Conservation (phyloP, 2,329 filamentous ascomycete species). For the Trichoderma hamatum region DNA sequence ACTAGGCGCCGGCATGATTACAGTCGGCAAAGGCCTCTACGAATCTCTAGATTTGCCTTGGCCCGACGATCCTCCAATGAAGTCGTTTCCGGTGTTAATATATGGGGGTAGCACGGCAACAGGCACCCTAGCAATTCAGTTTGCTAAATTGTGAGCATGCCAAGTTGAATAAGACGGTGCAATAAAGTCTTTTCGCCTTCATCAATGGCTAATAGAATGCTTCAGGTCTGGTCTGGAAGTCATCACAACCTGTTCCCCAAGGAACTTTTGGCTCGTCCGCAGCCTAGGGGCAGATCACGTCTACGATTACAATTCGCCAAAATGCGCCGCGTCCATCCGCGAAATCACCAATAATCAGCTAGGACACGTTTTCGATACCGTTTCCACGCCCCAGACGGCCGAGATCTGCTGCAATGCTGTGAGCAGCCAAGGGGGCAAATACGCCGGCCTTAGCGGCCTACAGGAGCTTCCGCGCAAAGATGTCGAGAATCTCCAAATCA, state of each 20-base stretch:
- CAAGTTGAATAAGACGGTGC: background rate
- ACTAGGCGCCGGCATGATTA: conserved; percentile 45
- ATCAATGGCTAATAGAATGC: too few relatives aligned
- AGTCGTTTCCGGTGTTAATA: conserved; percentile 46
- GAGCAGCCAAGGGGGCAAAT: conserved; percentile 40
- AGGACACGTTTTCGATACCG: conserved; percentile 13
- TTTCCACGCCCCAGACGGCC: conserved; percentile 27
- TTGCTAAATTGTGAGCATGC: conserved; percentile 38
- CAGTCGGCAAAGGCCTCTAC: conserved; percentile 49
- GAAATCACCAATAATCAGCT: conserved; percentile 11
- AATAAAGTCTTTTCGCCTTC: background rate
- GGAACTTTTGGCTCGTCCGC: conserved; percentile 42
- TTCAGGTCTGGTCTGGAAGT: conserved; percentile 43
- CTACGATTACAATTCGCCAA: conserved; percentile 50
- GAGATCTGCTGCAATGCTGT: conserved; percentile 40
- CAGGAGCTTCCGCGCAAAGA: conserved; percentile 38
- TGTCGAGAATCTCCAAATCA: conserved; percentile 42
- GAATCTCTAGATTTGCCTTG: conserved; percentile 49
- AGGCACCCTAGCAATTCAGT: conserved; percentile 55
- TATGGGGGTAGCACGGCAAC: conserved; percentile 58
- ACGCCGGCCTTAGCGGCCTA: conserved; percentile 46
- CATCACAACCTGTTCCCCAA: conserved; percentile 45
- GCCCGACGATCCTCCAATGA: conserved; percentile 45
- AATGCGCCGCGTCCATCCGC: conserved; percentile 34
- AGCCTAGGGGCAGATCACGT: conserved; percentile 49